Percentiles rank a stretch among this genome's conserved stretches.
Evolutionary conservation across 257 asterid genomes (phyloP).

Genomic region (Solanum megistacrolobum): DNA sequence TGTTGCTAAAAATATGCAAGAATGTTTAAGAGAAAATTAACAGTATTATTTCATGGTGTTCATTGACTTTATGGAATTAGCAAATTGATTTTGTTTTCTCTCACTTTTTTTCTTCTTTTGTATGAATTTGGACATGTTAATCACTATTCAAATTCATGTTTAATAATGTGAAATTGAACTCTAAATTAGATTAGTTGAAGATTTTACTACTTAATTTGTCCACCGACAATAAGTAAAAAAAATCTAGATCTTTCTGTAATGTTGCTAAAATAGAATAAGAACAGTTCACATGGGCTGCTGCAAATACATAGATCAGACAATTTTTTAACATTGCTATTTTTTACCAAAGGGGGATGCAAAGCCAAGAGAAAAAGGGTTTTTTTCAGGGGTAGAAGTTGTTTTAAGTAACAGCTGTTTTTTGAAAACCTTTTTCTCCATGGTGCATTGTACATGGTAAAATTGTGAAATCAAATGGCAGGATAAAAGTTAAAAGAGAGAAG

Average conservation of each 20-base stretch:
- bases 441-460: too few species aligned
- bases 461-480: too few species aligned
- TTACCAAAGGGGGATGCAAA: background rate
- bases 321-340: background rate
- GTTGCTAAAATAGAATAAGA: background rate
- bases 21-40: background rate
- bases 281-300: background rate
- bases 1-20: background rate
- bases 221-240: background rate
- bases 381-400: background rate
- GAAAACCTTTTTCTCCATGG: too few species aligned
- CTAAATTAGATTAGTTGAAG: background rate
- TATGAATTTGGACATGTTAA: background rate
- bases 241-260: background rate
- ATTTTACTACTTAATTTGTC: background rate
- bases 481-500: too few species aligned
- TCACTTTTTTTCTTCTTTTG: background rate
- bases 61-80: background rate
- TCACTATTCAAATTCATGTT: background rate
- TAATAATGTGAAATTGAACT: background rate
- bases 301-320: background rate
- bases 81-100: background rate
- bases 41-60: background rate
- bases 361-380: background rate
- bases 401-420: background rate